Base-by-base conservation (phyloP, 176 grass and related monocot genomes). In the Areca catechu region DNA sequence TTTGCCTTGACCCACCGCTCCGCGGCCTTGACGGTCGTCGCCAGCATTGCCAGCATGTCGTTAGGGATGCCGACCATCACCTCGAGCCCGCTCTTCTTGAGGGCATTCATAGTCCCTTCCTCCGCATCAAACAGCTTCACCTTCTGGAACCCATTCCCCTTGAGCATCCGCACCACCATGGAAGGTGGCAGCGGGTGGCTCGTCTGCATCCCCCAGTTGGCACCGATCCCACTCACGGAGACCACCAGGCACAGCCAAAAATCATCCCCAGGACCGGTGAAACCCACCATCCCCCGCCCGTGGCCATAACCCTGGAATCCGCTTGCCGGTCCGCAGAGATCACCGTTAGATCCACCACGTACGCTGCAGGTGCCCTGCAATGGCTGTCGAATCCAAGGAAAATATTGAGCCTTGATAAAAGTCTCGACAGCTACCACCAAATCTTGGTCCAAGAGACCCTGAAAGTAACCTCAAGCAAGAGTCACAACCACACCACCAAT, bases 41-140 rank as follows among this genome's bases (percentile, higher is more conserved):
- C 87, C 43, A 98, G 77, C 0, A 10, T 64, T 22, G 0, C 1
- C 37, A 98, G 77, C 84, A 98, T 70, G 17, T 98, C 93, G 73
- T 98, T 98, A 12, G 93, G 93, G 70, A 98, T 88, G 78, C 93
- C 93, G 29, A 92, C 87, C 93, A 98, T 98, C 16, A 98, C 93
- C 81, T 98, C 81, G 16, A 98, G 71, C 15, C 93, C 81, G 55
- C 93, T 92, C 83, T 98, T 98, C 75, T 51, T 88, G 25, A 98
- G 78, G 19, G 93, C 93, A 75, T 24, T 77, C 93, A 98, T 92
- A 55, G 80, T 88, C 37, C 48, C 77, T 1, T 98, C 93, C 72
- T 92, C 93, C 1, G 86, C 93, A 52, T 98, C 93, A 75, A 98
- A 98, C 53, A 98, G 69, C 81, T 98, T 98, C 62, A 80, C 87